Base-by-base conservation (phyloP, 208 protist species). In the Wallacemonas sp. region DNA sequence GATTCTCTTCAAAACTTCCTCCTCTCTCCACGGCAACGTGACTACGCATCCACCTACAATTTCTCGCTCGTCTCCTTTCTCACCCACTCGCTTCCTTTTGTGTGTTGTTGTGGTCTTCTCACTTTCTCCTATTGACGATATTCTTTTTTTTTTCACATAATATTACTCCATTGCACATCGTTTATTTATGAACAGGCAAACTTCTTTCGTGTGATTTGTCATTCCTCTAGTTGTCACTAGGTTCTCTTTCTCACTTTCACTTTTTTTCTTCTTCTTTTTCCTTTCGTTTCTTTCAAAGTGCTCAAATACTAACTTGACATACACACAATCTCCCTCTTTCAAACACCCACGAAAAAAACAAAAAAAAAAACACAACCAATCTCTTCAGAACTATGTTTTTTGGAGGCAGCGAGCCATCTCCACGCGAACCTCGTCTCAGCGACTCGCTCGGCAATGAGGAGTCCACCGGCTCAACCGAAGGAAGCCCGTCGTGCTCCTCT, bases 381-480 rank as follows among this genome's bases (percentile, higher is more conserved):
- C n/a, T n/a, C n/a, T n/a, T n/a, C n/a, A n/a, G n/a, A n/a, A n/a
- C n/a, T n/a, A 53, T 38, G 31, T 34, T 56, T 2, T 56, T 75
- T 14, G 56, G 60, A 0, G 66, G 66, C 26, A 60, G 67, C n/a
- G 67, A 73, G 0, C 51, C 28, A 14, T 68, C 74, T 14, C 68
- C 74, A 0, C 59, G 47, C 0, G 63, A 47, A 2, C 58, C 55
- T 8, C 58, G 54, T 12, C 74, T 66, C 0, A 49, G 56, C 22
- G 63, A 68, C 54, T 66, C 72, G 21, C 55, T 33, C 30, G 68
- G 62, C 44, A 64, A 56, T 36, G 58, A 70, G 53, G 65, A 68
- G 33, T 69, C 67, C 15, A 49, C 24, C 30, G 51, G 22, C 19
- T 61, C 60, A n/a, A 44, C 31, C 26, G 53, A 77, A 53, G 63